Evolutionary conservation across 257 asterid species (phyloP).

Genomic region (Solanum sitiens): DNA sequence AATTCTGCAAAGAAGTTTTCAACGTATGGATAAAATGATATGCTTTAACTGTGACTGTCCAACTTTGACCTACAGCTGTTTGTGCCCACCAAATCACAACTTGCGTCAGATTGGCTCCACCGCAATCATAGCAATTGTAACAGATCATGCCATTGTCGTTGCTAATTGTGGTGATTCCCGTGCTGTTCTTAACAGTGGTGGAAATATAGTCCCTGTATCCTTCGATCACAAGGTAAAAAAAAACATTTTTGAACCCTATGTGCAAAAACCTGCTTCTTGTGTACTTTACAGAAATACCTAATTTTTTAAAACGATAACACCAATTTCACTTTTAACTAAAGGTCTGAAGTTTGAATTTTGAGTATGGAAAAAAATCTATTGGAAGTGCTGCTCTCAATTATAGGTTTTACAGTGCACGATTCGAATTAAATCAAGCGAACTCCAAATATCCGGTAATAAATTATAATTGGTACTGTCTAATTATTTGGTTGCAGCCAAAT

Average conservation of each 20-base stretch:
- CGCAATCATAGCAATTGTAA: slow-evolving; percentile 7
- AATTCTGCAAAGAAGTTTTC: not conserved
- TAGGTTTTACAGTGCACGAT: not conserved
- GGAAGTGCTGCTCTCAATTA: too few species aligned
- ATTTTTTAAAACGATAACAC: too few species aligned
- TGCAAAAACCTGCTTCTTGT: too few species aligned
- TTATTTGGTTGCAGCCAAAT: slow-evolving; percentile 5
- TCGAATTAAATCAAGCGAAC: too few species aligned
- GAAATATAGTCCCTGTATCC: slow-evolving; percentile 7
- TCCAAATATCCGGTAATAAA: too few species aligned
- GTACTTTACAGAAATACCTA: too few species aligned
- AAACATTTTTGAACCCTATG: too few species aligned
- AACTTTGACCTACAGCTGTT: not conserved
- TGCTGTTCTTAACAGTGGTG: slow-evolving; percentile 10
- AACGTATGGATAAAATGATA: not conserved
- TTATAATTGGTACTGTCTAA: not conserved
- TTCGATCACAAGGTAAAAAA: slow-evolving; percentile 11
- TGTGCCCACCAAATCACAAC: not conserved
- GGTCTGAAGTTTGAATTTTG: not conserved
- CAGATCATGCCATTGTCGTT: slow-evolving; percentile 2
- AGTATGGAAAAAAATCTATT: not conserved
- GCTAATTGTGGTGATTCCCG: slow-evolving; percentile 27
- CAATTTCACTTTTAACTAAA: too few species aligned
- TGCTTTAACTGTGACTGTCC: not conserved
- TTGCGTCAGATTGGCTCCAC: slow-evolving; percentile 10